A percentile compares a stretch with the other conserved stretches of the same genome.
Conservation (phyloP, 176 grass and related monocot species). For the Hyparrhenia diplandra region DNA sequence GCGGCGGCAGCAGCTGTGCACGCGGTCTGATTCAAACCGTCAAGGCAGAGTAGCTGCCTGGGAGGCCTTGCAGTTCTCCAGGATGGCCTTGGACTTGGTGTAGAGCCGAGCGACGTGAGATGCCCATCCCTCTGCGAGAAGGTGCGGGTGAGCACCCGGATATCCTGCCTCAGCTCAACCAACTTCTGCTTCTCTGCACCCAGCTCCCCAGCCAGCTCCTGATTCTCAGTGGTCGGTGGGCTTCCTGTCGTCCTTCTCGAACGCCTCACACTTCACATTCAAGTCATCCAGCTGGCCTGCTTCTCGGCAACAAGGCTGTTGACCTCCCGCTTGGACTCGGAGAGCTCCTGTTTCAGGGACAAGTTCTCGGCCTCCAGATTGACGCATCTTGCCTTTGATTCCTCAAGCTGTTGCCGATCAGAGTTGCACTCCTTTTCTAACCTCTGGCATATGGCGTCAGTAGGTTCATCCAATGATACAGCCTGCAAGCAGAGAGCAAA, state of each 20-base stretch:
- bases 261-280: background rate
- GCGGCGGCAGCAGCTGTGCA: background rate
- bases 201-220: slow-evolving; percentile 42
- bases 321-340: slow-evolving; percentile 21
- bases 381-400: slow-evolving; percentile 32
- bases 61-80: slow-evolving; percentile 56
- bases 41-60: slow-evolving; percentile 28
- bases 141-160: slow-evolving; percentile 44
- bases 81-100: slow-evolving; percentile 72
- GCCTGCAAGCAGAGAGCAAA: slow-evolving; percentile 25
- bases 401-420: slow-evolving; percentile 45
- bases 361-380: slow-evolving; percentile 52
- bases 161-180: slow-evolving; percentile 70
- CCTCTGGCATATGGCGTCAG: slow-evolving; percentile 18
- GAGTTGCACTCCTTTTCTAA: slow-evolving; percentile 44
- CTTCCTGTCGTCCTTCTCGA: slow-evolving; percentile 50
- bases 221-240: slow-evolving; percentile 30
- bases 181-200: slow-evolving; percentile 35
- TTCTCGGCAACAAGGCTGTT: slow-evolving; percentile 43
- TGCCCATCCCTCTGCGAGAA: slow-evolving; percentile 57
- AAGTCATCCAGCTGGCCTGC: slow-evolving; percentile 28
- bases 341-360: slow-evolving; percentile 39
- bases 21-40: background rate
- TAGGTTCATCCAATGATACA: slow-evolving; percentile 31
- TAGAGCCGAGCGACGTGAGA: slow-evolving; percentile 63